phyloP scores from a whole-genome alignment of 2,329 filamentous ascomycete species.

The Meredithiella fracta region DNA sequence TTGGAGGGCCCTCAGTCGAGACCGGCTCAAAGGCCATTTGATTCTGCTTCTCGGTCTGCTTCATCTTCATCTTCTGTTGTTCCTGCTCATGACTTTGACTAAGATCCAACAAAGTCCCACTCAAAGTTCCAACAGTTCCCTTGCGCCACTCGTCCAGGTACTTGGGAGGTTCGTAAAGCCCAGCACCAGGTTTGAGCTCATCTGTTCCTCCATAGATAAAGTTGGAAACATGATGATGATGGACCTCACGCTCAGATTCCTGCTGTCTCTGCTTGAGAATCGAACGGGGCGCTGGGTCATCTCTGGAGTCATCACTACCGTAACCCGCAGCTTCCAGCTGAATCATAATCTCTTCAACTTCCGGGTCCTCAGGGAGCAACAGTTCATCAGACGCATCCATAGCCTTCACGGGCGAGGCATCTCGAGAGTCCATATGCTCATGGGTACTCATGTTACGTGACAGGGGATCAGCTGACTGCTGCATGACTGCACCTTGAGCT shows the following conservation, averaged over 20 bases:
- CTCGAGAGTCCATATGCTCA: background rate
- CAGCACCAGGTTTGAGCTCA: slow-evolving; percentile 27
- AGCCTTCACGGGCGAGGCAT: slow-evolving; percentile 4
- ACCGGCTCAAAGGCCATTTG: background rate
- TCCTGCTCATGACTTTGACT: slow-evolving; percentile 19
- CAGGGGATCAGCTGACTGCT: background rate
- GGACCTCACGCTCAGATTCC: slow-evolving; percentile 8
- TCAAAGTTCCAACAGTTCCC: slow-evolving; percentile 44
- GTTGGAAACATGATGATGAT: slow-evolving; percentile 9
- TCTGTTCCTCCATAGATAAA: slow-evolving; percentile 8
- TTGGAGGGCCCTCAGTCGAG: slow-evolving; percentile 18
- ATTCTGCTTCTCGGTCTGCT: slow-evolving; percentile 15
- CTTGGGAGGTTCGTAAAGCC: slow-evolving; percentile 40
- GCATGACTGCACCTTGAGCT: background rate
- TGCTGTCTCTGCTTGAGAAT: slow-evolving; percentile 8
- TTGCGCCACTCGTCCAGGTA: slow-evolving; percentile 61
- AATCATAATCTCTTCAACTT: slow-evolving; percentile 14
- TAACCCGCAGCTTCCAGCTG: slow-evolving; percentile 10
- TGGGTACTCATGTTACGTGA: background rate
- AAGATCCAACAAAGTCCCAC: slow-evolving; percentile 43
- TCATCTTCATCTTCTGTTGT: background rate
- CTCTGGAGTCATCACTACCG: slow-evolving; percentile 11
- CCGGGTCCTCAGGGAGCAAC: slow-evolving; percentile 16
- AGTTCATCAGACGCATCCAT: slow-evolving; percentile 8
- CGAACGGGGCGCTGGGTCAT: slow-evolving; percentile 5